phyloP scores from a whole-genome alignment of 352 stramenopile species.

The Pythium vanterpoolii region DNA sequence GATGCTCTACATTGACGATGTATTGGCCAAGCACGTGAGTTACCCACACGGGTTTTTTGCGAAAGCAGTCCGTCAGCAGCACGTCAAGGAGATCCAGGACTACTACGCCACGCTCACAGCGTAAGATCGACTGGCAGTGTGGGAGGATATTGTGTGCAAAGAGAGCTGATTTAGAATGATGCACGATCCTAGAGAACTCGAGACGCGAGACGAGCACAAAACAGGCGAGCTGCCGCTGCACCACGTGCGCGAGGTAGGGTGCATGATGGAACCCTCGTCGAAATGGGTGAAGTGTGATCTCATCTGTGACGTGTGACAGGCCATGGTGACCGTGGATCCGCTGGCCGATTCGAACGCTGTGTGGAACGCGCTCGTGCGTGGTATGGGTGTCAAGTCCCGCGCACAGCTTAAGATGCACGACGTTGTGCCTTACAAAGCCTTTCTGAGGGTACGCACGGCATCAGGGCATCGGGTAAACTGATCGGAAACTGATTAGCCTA shows the following conservation, averaged over 20 bases:
- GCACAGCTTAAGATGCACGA: slow-evolving; percentile 48
- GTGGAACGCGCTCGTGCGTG: slow-evolving; percentile 33
- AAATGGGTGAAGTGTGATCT: neutral
- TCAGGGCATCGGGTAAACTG: neutral
- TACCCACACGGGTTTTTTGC: slow-evolving; percentile 70
- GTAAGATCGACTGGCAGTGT: slow-evolving; percentile 20
- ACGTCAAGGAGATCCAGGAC: slow-evolving; percentile 84
- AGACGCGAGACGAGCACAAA: slow-evolving; percentile 40
- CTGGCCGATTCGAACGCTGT: slow-evolving; percentile 36
- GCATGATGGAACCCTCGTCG: neutral
- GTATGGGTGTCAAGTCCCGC: slow-evolving; percentile 37
- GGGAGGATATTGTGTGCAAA: neutral
- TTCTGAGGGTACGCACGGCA: slow-evolving; percentile 40
- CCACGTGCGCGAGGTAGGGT: slow-evolving; percentile 5
- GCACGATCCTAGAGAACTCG: slow-evolving; percentile 42
- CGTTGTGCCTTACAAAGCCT: slow-evolving; percentile 46
- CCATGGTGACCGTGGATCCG: slow-evolving; percentile 49
- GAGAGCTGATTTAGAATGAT: neutral
- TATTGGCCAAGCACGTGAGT: slow-evolving; percentile 42
- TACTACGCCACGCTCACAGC: slow-evolving; percentile 55
- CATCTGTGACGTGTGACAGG: slow-evolving; percentile 20
- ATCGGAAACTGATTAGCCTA: slow-evolving; percentile 2
- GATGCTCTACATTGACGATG: slow-evolving; percentile 71
- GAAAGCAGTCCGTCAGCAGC: slow-evolving; percentile 74
- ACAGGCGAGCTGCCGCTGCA: slow-evolving; percentile 42